Conservation (phyloP, 345 rosid species). For the Nasturtium officinale region DNA sequence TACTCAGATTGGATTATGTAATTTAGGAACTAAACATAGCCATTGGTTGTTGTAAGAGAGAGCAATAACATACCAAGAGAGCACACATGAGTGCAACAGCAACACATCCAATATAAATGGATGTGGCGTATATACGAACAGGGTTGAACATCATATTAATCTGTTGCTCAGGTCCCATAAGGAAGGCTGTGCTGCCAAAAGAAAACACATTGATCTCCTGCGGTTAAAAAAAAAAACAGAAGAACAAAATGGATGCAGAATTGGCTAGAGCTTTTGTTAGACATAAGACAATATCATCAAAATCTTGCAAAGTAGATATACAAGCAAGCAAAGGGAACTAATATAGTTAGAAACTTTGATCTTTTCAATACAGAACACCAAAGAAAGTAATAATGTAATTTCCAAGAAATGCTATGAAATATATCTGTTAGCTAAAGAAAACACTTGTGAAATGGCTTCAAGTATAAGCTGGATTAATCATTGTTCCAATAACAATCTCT, state of each 20-base stretch:
- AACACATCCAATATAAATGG: constrained; percentile 73
- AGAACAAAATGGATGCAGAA: constrained; percentile 11
- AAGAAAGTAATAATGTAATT: background rate
- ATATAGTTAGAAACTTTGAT: background rate
- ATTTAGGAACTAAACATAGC: background rate
- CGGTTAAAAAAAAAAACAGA: constrained; percentile 10
- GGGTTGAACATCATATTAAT: constrained; percentile 89
- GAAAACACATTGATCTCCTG: constrained; percentile 36
- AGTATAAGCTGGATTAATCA: background rate
- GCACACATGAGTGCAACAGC: constrained; percentile 79
- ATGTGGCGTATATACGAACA: constrained; percentile 70
- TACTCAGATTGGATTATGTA: background rate
- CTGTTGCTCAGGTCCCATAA: constrained; percentile 77
- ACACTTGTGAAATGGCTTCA: background rate
- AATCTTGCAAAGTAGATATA: background rate
- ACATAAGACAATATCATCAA: background rate
- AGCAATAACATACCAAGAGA: constrained; percentile 64
- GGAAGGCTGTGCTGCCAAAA: constrained; percentile 95
- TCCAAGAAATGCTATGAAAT: background rate
- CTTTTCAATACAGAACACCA: background rate
- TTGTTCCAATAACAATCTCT: too few relatives aligned
- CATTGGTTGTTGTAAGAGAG: background rate
- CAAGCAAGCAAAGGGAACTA: background rate
- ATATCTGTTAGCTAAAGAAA: background rate
- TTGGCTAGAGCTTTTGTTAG: background rate